Evolutionary conservation across 345 rosid genomes (phyloP), one percentile per base, ranked within the genome.

Genomic region (Lumnitzera racemosa): DNA sequence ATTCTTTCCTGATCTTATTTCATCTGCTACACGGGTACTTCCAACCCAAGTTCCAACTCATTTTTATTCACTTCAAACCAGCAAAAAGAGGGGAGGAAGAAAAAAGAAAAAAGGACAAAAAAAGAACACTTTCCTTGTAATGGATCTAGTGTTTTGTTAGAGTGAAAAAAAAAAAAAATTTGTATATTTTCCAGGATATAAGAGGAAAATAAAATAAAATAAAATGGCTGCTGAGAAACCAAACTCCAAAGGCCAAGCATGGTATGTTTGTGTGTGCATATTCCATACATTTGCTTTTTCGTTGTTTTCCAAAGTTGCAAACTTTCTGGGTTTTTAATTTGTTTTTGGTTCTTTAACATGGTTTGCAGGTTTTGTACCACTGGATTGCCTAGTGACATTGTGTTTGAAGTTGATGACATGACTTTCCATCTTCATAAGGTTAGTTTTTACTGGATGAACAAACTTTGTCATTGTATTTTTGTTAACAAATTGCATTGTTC

Each of bases 371-470:
- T 94, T 63, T 94, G 96, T 68, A 82, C 97, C 11, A 81, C 90
- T 65, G 96, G 97, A 0, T 75, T 94, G 66, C 95, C 99, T 6
- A 94, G 95, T 58, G 97, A 94, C 79, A 79, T 94, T 72, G 81
- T 84, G 47, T 67, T 88, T 67, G 91, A 94, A 64, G 89, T 94
- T 0, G 90, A 80, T 11, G 97, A 88, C 57, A 94, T 94, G 97
- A 74, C 76, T 51, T 94, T 94, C 67, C 97, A 94, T 70, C 95
- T 94, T 65, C 99, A 90, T 61, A 94, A 94, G 95, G 99, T 84
- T 53, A 57, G 51, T 36, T 8, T 61, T 47, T 27, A 27, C 31
- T 27, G 31, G 31, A 27, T 2, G 5, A 27, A 27, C 31, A 27
- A 27, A 2, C 31, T 27, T 27, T 27, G 31, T 27, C 31, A 20